phyloP scores from a whole-genome alignment of 1,284 basidiomycete genomes.

The Moesziomyces sp. region DNA sequence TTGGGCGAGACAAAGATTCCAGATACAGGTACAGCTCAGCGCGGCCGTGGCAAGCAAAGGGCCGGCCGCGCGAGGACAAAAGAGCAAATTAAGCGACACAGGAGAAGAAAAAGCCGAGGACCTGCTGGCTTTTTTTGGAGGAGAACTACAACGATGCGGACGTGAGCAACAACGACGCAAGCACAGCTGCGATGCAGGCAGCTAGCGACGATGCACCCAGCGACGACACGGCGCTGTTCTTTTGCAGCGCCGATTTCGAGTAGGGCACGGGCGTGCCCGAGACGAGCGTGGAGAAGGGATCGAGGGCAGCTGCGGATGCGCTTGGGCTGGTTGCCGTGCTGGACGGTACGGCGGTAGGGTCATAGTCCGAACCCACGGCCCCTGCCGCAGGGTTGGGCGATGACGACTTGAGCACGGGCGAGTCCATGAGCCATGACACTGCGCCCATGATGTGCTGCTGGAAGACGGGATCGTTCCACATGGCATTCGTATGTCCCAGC shows the following conservation, averaged over 20 bases:
- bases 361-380: slow-evolving; percentile 32
- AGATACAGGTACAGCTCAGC: no score
- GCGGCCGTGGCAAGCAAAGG: no score
- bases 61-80: no score
- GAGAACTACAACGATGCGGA: neutral
- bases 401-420: slow-evolving; percentile 35
- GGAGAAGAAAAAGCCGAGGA: no score
- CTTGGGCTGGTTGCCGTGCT: neutral
- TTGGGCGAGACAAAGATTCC: no score
- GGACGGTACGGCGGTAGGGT: neutral
- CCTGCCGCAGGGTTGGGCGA: slow-evolving; percentile 13
- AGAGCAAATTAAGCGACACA: no score
- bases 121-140: neutral
- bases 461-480: slow-evolving; percentile 49
- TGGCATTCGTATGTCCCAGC: slow-evolving; percentile 51
- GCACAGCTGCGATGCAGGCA: neutral
- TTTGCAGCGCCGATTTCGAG: slow-evolving; percentile 31
- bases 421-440: slow-evolving; percentile 52
- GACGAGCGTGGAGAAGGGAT: slow-evolving; percentile 16
- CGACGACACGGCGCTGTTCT: slow-evolving; percentile 2
- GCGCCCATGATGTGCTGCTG: slow-evolving; percentile 55
- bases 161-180: slow-evolving; percentile 1
- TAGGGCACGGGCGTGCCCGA: slow-evolving; percentile 33
- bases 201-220: slow-evolving; percentile 3
- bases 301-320: slow-evolving; percentile 2